Evolutionary conservation across 1,139 yeast genomes (phyloP).

Genomic region (Kodamaea fungicola): DNA sequence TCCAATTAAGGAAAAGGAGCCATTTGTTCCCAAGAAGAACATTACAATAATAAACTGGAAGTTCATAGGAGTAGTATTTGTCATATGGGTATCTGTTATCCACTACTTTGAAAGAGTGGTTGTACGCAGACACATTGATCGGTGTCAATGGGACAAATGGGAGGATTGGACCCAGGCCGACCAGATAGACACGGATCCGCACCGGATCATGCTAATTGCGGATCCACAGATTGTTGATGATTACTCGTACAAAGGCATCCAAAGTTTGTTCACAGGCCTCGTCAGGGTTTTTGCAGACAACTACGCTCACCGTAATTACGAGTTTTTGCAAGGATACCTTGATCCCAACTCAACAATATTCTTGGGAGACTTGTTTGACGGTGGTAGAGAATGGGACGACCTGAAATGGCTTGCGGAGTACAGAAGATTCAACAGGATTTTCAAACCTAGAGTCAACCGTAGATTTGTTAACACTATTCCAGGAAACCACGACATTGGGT

Average conservation of each 20-base stretch:
- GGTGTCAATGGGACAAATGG: conserved; percentile 67
- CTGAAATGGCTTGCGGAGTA: conserved; percentile 70
- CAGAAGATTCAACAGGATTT: conserved; percentile 61
- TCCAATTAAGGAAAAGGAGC: background rate
- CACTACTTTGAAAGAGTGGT: conserved; percentile 60
- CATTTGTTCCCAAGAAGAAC: background rate
- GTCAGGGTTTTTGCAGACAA: conserved; percentile 60
- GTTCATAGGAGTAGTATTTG: conserved; percentile 1
- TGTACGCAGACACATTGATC: conserved; percentile 44
- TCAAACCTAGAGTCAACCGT: conserved; percentile 47
- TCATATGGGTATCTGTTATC: conserved; percentile 35
- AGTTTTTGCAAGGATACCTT: conserved; percentile 51
- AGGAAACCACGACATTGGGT: conserved; percentile 96
- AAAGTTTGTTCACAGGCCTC: conserved; percentile 40
- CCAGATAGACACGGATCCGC: conserved; percentile 31
- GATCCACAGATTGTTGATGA: conserved; percentile 92
- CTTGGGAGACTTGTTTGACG: conserved; percentile 90
- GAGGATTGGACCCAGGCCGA: conserved; percentile 43
- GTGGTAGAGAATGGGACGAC: conserved; percentile 83
- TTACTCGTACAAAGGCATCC: conserved; percentile 63
- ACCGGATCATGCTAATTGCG: conserved; percentile 71
- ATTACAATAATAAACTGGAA: conserved; percentile 3
- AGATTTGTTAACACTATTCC: conserved; percentile 63
- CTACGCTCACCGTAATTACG: conserved; percentile 76
- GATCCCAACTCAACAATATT: conserved; percentile 77